Conservation (phyloP, 2,329 filamentous ascomycete genomes). For the Fusarium nelsonii region DNA sequence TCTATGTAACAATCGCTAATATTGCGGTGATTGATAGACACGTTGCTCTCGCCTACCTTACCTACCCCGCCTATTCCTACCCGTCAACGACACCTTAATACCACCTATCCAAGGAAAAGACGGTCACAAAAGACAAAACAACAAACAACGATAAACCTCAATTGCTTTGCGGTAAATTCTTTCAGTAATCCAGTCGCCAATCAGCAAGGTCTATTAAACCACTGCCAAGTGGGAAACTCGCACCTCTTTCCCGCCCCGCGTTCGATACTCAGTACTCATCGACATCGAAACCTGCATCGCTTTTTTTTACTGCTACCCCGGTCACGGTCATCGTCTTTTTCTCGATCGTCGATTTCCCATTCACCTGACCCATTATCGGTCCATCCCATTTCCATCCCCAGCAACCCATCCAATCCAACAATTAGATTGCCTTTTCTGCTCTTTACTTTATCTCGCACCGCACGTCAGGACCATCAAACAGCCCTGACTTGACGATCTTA, state of each 20-base stretch:
- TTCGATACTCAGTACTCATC: conserved; percentile 29
- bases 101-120: conserved; percentile 26
- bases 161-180: conserved; percentile 3
- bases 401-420: conserved; percentile 34
- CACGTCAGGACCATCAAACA: conserved; percentile 27
- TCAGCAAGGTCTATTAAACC: not conserved
- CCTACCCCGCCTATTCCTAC: conserved; percentile 32
- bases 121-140: conserved; percentile 16
- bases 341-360: conserved; percentile 44
- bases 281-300: conserved; percentile 36
- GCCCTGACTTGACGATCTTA: conserved; percentile 24
- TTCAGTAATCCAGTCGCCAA: conserved; percentile 8
- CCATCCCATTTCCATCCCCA: conserved; percentile 40
- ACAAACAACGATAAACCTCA: not conserved
- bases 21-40: conserved; percentile 31
- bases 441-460: conserved; percentile 35
- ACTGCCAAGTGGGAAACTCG: conserved; percentile 21
- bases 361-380: conserved; percentile 45
- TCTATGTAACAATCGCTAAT: conserved; percentile 28
- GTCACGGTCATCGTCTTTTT: conserved; percentile 36
- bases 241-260: conserved; percentile 24
- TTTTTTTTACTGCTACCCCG: conserved; percentile 37
- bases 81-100: conserved; percentile 18
- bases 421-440: conserved; percentile 29
- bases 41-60: conserved; percentile 22